Evolutionary conservation across 164 flowering plant species (phyloP).

Genomic region (Chimonanthus praecox): DNA sequence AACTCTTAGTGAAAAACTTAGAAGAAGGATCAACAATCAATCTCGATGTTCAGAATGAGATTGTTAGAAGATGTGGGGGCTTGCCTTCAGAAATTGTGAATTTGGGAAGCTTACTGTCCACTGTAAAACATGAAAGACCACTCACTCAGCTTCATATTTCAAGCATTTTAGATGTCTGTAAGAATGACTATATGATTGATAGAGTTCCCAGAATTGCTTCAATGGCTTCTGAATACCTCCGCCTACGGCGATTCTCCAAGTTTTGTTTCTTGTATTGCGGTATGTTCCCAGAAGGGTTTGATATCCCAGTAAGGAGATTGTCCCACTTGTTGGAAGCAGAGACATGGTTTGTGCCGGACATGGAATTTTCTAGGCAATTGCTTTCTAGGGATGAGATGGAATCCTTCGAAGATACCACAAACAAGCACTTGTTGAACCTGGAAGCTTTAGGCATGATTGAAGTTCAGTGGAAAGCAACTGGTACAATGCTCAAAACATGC

Average conservation of each 20-base stretch:
- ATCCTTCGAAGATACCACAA: fast-evolving
- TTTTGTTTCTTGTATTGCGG: background rate
- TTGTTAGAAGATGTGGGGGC: background rate
- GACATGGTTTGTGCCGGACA: background rate
- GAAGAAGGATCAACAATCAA: background rate
- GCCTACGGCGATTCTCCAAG: background rate
- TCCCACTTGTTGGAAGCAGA: background rate
- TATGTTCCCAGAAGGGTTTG: background rate
- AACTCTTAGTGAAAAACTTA: background rate
- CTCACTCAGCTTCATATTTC: background rate
- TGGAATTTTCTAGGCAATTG: background rate
- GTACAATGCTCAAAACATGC: background rate
- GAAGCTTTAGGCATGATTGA: background rate
- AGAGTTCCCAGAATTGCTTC: background rate
- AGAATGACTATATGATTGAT: background rate
- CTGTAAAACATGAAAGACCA: background rate
- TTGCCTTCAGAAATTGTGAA: background rate
- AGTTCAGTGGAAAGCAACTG: background rate
- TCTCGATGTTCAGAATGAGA: background rate
- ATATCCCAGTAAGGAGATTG: background rate
- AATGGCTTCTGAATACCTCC: background rate
- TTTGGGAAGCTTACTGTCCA: background rate
- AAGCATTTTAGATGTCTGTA: background rate
- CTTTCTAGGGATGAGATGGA: background rate
- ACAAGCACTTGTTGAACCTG: background rate